Conservation (phyloP, 192 early-diverging fungal genomes). For the Podila epigama region DNA sequence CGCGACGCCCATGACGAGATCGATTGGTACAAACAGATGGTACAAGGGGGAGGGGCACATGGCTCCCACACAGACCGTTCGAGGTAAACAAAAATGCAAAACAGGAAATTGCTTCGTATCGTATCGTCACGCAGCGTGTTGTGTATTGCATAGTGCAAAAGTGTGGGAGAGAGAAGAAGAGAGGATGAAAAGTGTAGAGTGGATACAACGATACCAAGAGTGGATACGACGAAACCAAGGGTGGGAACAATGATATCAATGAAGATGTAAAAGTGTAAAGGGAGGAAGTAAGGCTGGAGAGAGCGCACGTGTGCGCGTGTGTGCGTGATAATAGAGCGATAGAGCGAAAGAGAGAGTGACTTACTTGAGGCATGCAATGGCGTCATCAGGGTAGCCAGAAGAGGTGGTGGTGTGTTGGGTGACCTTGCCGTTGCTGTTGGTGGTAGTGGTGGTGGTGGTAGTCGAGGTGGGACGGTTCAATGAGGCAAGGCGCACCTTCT, state of each 20-base stretch:
- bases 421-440: neutral
- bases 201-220: constrained; percentile 10
- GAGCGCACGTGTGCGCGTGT: neutral
- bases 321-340: neutral
- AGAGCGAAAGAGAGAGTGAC: neutral
- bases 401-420: constrained; percentile 1
- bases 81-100: too few relatives aligned
- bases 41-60: too few relatives aligned
- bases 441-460: neutral
- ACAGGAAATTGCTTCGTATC: too few relatives aligned
- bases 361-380: constrained; percentile 38
- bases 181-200: neutral
- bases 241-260: neutral
- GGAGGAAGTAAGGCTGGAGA: too few relatives aligned
- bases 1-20: too few relatives aligned
- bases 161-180: neutral
- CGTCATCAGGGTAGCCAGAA: constrained; percentile 13
- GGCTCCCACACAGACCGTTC: too few relatives aligned
- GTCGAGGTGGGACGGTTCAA: constrained; percentile 16
- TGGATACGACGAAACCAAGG: neutral
- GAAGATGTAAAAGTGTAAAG: too few relatives aligned
- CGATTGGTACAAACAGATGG: too few relatives aligned
- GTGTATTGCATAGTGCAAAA: too few relatives aligned
- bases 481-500: constrained; percentile 23
- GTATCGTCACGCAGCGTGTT: too few relatives aligned